Base-by-base conservation (phyloP, 148 eudicot species). In the Amaranthus cruentus region DNA sequence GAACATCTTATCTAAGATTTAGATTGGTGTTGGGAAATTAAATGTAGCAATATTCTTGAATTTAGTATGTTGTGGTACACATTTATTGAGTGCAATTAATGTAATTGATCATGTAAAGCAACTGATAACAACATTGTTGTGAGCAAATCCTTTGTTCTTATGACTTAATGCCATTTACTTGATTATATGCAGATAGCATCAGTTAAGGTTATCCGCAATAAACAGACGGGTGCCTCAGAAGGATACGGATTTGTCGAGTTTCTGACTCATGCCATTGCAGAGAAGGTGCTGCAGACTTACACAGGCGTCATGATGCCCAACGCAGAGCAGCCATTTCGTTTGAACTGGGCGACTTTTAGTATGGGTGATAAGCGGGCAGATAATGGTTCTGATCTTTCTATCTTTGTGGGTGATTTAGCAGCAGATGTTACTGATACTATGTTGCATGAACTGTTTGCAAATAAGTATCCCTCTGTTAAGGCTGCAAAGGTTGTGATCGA, bases 381-480 rank as follows among this genome's bases (percentile, higher is more conserved):
- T 61, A 90, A 88, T 67, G 96, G 90, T 79, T 87, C 97, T 70
- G 98, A 91, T 82, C 91, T 87, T 62, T 91, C 98, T 21, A 91
- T 95, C 61, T 95, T 95, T 79, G 98, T 95, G n/a, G 98, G 98
- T 76, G 98, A 95, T 75, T 88, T 95, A 75, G 98, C 98, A 50
- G 88, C 97, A 59, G 98, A 95, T 83, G 98, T 95, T 53, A 87
- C 93, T 67, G 97, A 95, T 86, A 81, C 72, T 48, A 70, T 95
- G 74, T 80, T 95, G 72, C 90, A 87, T 48, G 96, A 91, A 72
- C 87, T 90, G 15, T 95, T 95, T 86, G 81, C 91, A 44, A 84
- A 75, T 75, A 91, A 87, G 80, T 95, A 88, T 74, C 85, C 91
- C 10, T 91, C 98, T 77, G 93, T 95, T 69, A 95, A 95, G 85